Base-by-base conservation (phyloP, 164 flowering plant genomes). In the Kingdonia uniflora region DNA sequence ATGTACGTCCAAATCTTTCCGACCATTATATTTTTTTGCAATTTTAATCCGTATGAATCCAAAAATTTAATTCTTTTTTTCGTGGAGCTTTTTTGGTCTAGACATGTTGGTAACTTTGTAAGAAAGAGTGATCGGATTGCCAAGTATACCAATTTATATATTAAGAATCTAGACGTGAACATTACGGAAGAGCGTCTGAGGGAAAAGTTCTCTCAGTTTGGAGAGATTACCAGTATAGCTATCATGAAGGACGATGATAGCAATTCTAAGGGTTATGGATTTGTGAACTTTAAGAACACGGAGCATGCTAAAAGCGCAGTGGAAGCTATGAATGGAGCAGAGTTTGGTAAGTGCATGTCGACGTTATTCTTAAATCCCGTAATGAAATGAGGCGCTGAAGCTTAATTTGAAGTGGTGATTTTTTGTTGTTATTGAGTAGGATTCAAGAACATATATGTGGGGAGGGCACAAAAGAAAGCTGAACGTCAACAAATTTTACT, bases 81-180 rank as follows among this genome's bases (percentile, higher is more conserved):
- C 33, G 2, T n/a, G 14, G n/a, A n/a, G 43, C 13, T 54, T 46
- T 42, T 5, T n/a, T 54, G 44, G 24, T 60, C 38, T 64, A 88
- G 95, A 57, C 78, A 71, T 67, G 97, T 80, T 25, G 80, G 68
- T 3, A 77, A 73, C 35, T 84, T 82, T 58, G 58, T 84, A 14
- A 80, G 59, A 37, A 82, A 68, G 73, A 73, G 60, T 61, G 94
- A 86, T 20, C 19, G 77, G 56, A 51, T 40, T 23, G 19, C 44
- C 8, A 49, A 23, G 11, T 68, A 66, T 42, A 79, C 73, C 14
- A 74, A 73, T 44, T 41, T 79, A 20, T 79, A 66, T 49, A 74
- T 76, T 64, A 79, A 70, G 41, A 72, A 76, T 54, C 68, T 79
- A 48, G 67, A 39, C 26, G 44, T 56, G 41, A 64, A 55, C 29